Conservation (phyloP, 257 asterid genomes). For the Leonotis leonurus region DNA sequence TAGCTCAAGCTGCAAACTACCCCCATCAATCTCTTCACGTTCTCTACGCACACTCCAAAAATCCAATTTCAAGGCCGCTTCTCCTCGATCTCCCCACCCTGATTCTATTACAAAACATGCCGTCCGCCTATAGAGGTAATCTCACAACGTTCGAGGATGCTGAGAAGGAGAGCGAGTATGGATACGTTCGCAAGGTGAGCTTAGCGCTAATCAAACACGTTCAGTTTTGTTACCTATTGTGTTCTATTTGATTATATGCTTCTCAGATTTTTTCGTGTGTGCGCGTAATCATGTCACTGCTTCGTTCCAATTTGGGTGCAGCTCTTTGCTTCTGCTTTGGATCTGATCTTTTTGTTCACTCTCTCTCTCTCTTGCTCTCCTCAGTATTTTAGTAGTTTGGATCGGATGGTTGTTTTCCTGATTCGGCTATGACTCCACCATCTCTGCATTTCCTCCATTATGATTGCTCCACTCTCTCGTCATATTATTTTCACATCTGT, state of each 20-base stretch:
- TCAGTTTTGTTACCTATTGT: slow-evolving; percentile 5
- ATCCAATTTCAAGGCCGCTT: too few relatives aligned
- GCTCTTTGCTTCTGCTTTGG: slow-evolving; percentile 4
- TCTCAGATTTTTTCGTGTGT: not conserved
- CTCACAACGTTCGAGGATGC: slow-evolving; percentile 96
- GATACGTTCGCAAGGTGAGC: slow-evolving; percentile 90
- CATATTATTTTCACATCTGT: too few relatives aligned
- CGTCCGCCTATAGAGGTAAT: slow-evolving; percentile 65
- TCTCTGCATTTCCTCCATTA: not conserved
- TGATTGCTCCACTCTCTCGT: too few relatives aligned
- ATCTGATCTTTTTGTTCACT: slow-evolving; percentile 6
- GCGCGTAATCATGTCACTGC: not conserved
- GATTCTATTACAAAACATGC: slow-evolving; percentile 41
- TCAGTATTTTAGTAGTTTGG: not conserved
- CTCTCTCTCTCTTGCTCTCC: too few relatives aligned
- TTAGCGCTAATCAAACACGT: too few relatives aligned
- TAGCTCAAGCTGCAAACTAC: too few relatives aligned
- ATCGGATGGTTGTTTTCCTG: slow-evolving; percentile 10
- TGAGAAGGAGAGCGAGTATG: slow-evolving; percentile 99
- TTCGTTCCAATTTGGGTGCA: slow-evolving; percentile 13
- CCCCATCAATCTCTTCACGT: too few relatives aligned
- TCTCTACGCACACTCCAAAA: too few relatives aligned
- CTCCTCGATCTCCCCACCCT: too few relatives aligned
- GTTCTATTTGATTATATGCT: not conserved
- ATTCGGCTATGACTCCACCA: not conserved